Evolutionary conservation across 306 rosid genomes (phyloP).

Genomic region (Dalbergia cultrata): DNA sequence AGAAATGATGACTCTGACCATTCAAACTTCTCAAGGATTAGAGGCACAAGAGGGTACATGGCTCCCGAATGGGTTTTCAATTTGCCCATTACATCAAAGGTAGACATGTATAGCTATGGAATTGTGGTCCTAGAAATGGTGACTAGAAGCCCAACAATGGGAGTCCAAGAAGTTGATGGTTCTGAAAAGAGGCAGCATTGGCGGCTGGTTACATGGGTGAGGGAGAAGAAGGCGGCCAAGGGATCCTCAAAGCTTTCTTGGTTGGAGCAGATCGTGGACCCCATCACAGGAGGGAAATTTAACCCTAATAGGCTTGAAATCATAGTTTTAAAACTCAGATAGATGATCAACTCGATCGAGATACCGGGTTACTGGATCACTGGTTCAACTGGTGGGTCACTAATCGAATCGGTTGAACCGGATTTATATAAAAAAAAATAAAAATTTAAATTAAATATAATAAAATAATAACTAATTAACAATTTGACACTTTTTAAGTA

Average conservation of each 20-base stretch:
- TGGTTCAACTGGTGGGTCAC: too few species aligned
- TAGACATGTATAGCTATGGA: background rate
- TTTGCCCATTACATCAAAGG: background rate
- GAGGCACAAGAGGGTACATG: constrained; percentile 17
- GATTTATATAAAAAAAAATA: too few species aligned
- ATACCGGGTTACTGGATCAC: too few species aligned
- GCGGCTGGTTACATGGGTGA: constrained; percentile 4
- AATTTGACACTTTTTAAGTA: too few species aligned
- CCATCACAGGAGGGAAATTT: background rate
- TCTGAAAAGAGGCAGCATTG: background rate
- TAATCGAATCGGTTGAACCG: too few species aligned
- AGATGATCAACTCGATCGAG: too few species aligned
- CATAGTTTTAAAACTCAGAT: too few species aligned
- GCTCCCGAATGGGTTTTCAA: background rate
- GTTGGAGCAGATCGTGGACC: background rate
- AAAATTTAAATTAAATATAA: too few species aligned
- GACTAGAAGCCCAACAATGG: background rate
- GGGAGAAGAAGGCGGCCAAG: background rate
- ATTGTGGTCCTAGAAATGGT: background rate
- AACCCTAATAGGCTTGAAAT: background rate
- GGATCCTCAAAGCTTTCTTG: background rate
- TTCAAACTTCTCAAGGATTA: constrained; percentile 46
- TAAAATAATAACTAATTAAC: too few species aligned
- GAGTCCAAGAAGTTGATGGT: background rate
- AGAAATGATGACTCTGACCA: constrained; percentile 35